These are phyloP conservation scores for Salix brachista DNA, from an alignment of 345 rosid species.

Conservation along the genomic window DNA sequence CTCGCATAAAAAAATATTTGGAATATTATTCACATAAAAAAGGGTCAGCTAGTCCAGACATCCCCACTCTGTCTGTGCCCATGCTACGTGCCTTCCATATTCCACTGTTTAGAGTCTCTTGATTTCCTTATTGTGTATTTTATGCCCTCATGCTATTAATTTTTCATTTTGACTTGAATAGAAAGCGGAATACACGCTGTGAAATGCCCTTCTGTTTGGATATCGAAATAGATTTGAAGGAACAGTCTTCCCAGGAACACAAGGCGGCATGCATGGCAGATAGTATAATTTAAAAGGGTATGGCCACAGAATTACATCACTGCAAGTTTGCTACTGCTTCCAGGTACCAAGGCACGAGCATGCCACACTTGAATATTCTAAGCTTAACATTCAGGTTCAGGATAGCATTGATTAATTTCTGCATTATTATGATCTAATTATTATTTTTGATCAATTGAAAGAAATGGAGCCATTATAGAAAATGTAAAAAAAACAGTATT, in stretches of 20 bases:
- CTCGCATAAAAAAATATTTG: too few relatives aligned
- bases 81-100: not conserved
- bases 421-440: too few relatives aligned
- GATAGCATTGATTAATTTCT: too few relatives aligned
- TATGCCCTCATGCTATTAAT: not conserved
- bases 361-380: not conserved
- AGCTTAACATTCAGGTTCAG: too few relatives aligned
- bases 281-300: not conserved
- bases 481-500: too few relatives aligned
- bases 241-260: too few relatives aligned
- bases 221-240: not conserved
- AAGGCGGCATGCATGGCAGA: not conserved
- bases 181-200: not conserved
- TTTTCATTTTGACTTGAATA: not conserved
- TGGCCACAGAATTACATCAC: not conserved
- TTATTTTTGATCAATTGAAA: too few relatives aligned
- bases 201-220: not conserved
- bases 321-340: not conserved
- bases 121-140: not conserved
- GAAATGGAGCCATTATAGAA: too few relatives aligned
- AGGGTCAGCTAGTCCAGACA: not conserved
- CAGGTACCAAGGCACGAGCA: not conserved
- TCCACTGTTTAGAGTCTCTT: not conserved
- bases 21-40: too few relatives aligned
- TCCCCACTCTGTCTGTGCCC: conserved; percentile 14